Percentiles rank a stretch among this genome's conserved stretches.
Evolutionary conservation across 352 stramenopile genomes (phyloP).

Genomic region (Phytophthora citrophthora): DNA sequence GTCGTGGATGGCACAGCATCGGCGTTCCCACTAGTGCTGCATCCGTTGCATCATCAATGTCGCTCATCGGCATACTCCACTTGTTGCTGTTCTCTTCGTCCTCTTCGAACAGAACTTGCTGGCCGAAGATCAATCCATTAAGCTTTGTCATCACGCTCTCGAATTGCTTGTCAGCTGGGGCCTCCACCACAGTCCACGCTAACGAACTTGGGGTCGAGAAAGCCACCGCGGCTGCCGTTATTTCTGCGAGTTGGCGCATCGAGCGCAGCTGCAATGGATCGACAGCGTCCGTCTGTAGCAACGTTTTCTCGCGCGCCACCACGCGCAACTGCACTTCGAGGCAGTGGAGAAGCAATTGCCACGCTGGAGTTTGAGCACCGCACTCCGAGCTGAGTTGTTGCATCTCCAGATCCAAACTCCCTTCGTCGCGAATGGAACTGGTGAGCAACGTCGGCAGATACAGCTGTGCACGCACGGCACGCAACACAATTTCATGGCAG

Average conservation of each 20-base stretch:
- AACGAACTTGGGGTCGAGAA: slow-evolving; percentile 50
- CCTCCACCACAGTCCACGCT: slow-evolving; percentile 52
- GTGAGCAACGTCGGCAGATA: slow-evolving; percentile 65
- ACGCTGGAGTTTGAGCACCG: slow-evolving; percentile 48
- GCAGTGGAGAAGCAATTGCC: slow-evolving; percentile 64
- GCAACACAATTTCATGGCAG: slow-evolving; percentile 57
- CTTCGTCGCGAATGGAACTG: slow-evolving; percentile 49
- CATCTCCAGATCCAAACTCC: slow-evolving; percentile 56
- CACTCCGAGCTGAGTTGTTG: slow-evolving; percentile 53
- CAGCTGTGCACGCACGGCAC: slow-evolving; percentile 46
- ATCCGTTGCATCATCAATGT: slow-evolving; percentile 28
- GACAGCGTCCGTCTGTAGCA: slow-evolving; percentile 37
- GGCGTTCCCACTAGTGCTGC: slow-evolving; percentile 41
- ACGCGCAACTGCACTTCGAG: slow-evolving; percentile 68
- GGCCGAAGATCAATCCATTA: slow-evolving; percentile 73
- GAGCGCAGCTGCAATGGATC: slow-evolving; percentile 61
- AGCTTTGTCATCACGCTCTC: slow-evolving; percentile 54
- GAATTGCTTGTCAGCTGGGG: slow-evolving; percentile 46
- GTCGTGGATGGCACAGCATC: slow-evolving; percentile 53
- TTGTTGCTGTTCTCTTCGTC: slow-evolving; percentile 43
- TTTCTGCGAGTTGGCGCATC: slow-evolving; percentile 60
- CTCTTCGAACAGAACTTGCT: slow-evolving; percentile 76
- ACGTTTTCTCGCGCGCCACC: slow-evolving; percentile 46
- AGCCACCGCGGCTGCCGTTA: slow-evolving; percentile 45
- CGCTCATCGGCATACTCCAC: slow-evolving; percentile 12